These are phyloP conservation scores for Podaxis rugospora DNA, from an alignment of 768 basidiomycete species.

Conservation along the genomic window DNA sequence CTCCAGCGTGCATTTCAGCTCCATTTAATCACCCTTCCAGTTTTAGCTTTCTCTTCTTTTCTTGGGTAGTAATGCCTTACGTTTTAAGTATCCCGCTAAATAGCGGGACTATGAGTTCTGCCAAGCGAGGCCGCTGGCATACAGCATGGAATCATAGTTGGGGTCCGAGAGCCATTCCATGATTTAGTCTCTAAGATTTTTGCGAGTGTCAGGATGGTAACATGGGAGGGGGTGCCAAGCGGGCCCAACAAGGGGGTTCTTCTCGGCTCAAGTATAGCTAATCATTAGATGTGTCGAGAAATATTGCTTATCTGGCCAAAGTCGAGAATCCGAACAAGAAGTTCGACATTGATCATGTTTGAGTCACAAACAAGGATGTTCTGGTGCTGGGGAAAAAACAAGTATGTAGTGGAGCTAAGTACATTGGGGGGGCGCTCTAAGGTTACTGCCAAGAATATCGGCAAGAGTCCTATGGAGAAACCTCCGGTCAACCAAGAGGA, in stretches of 20 bases:
- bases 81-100: not conserved
- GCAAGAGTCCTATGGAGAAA: too few relatives aligned
- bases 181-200: too few relatives aligned
- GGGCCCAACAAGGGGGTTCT: too few relatives aligned
- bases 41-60: too few relatives aligned
- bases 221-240: too few relatives aligned
- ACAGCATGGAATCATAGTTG: not conserved
- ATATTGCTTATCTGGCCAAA: not conserved
- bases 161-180: not conserved
- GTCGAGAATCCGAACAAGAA: not conserved
- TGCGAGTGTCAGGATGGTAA: not conserved
- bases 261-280: not conserved
- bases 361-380: not conserved
- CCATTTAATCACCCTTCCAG: too few relatives aligned
- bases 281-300: not conserved
- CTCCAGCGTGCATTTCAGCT: too few relatives aligned
- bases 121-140: not conserved
- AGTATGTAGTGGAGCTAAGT: not conserved
- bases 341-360: not conserved
- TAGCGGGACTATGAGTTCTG: not conserved
- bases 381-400: not conserved
- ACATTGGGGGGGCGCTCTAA: not conserved
- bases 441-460: too few relatives aligned
- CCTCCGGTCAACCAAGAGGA: too few relatives aligned
- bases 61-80: too few relatives aligned